These are phyloP conservation scores for Trichoderma endophyticum DNA, from an alignment of 2,329 filamentous ascomycete genomes.

Conservation along the genomic window DNA sequence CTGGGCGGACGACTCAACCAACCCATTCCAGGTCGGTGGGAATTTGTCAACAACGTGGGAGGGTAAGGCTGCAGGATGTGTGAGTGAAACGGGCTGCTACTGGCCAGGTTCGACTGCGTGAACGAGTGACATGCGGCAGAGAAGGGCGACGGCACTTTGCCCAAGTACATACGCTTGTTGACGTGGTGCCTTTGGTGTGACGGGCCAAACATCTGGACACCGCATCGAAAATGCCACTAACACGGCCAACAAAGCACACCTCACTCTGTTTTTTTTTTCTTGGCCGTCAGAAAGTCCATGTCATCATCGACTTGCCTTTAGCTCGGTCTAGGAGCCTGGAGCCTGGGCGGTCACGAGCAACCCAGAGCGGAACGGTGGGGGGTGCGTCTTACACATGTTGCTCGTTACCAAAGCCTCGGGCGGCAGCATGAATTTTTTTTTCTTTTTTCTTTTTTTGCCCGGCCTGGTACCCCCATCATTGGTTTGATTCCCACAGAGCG, in stretches of 20 bases:
- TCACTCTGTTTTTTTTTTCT: neutral
- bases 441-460: neutral
- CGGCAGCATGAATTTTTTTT: neutral
- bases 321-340: neutral
- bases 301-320: conserved; percentile 3
- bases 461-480: neutral
- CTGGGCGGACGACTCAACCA: neutral
- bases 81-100: neutral
- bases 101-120: neutral
- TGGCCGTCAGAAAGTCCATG: conserved; percentile 4
- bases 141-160: neutral
- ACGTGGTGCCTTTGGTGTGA: neutral
- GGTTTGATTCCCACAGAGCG: neutral
- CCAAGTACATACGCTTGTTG: neutral
- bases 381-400: neutral
- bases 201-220: neutral
- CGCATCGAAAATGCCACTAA: neutral
- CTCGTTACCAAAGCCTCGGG: conserved; percentile 6
- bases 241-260: neutral
- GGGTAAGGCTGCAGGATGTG: conserved; percentile 17
- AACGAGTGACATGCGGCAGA: neutral
- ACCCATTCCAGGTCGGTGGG: conserved; percentile 6
- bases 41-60: neutral
- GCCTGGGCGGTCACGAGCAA: conserved; percentile 8
- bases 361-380: neutral